phyloP scores from a whole-genome alignment of 768 basidiomycete genomes.

The Strobilomyces confusus region DNA sequence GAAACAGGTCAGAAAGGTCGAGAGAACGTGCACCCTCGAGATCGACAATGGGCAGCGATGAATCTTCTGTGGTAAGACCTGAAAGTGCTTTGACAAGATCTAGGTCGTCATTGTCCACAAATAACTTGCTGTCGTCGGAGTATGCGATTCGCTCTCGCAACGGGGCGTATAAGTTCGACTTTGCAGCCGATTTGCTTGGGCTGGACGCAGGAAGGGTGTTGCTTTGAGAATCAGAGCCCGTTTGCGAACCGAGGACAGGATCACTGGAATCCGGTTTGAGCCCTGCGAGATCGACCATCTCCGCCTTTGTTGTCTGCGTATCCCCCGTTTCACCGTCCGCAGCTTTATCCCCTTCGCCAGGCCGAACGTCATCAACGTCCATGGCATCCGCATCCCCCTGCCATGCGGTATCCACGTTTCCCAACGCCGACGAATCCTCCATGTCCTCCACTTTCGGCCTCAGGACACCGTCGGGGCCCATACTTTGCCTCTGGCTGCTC shows the following conservation, averaged over 20 bases:
- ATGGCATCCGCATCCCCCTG: conserved; percentile 25
- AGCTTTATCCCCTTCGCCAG: conserved; percentile 21
- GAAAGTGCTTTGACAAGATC: conserved; percentile 49
- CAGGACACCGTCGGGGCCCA: conserved; percentile 25
- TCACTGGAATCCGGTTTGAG: conserved; percentile 56
- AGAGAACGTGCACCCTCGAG: conserved; percentile 31
- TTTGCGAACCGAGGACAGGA: conserved; percentile 45
- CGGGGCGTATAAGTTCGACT: conserved; percentile 47
- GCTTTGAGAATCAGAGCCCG: conserved; percentile 37
- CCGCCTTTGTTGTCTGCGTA: conserved; percentile 25
- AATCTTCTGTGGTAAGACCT: conserved; percentile 33
- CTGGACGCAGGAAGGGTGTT: conserved; percentile 4
- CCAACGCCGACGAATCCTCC: conserved; percentile 49
- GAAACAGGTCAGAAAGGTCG: conserved; percentile 72
- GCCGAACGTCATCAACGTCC: conserved; percentile 30
- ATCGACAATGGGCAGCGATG: conserved; percentile 12
- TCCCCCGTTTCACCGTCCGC: conserved; percentile 4
- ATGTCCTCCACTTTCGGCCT: conserved; percentile 53
- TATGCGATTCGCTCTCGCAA: conserved; percentile 56
- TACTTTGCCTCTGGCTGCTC: conserved; percentile 32
- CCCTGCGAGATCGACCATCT: conserved; percentile 28
- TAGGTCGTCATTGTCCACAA: conserved; percentile 50
- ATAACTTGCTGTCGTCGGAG: conserved; percentile 40
- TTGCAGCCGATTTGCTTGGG: conserved; percentile 38
- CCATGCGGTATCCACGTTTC: conserved; percentile 18